Evolutionary conservation across 768 basidiomycete species (phyloP).

Genomic region (Leccinellum rugosiceps): DNA sequence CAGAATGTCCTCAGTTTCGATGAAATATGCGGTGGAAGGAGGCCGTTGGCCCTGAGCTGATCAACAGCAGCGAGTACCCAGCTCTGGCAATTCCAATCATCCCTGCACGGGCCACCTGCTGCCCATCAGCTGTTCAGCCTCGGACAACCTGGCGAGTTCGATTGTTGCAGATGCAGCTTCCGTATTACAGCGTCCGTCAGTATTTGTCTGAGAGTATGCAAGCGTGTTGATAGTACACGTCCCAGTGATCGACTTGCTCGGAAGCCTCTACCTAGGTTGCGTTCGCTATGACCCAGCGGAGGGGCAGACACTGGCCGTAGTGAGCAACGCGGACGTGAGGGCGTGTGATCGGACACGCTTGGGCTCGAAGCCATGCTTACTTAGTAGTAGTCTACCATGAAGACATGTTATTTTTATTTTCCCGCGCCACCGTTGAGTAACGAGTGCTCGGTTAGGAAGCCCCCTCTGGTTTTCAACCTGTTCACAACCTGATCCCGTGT

Average conservation of each 20-base stretch:
- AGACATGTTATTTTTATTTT: slow-evolving; percentile 23
- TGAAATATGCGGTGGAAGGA: slow-evolving; percentile 19
- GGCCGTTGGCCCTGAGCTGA: slow-evolving; percentile 15
- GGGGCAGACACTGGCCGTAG: slow-evolving; percentile 23
- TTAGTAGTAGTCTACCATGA: slow-evolving; percentile 31
- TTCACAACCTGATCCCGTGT: slow-evolving; percentile 17
- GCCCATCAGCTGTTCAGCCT: slow-evolving; percentile 19
- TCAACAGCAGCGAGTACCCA: slow-evolving; percentile 29
- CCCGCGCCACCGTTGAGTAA: slow-evolving; percentile 27
- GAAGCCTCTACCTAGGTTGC: slow-evolving; percentile 13
- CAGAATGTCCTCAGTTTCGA: slow-evolving; percentile 19
- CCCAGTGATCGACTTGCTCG: slow-evolving; percentile 29
- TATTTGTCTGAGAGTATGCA: slow-evolving; percentile 24
- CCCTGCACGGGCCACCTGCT: slow-evolving; percentile 23
- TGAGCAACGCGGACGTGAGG: slow-evolving; percentile 14
- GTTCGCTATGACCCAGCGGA: slow-evolving; percentile 24
- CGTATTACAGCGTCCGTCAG: slow-evolving; percentile 20
- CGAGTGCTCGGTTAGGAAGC: slow-evolving; percentile 14
- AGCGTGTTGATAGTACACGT: slow-evolving; percentile 30
- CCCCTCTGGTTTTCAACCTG: slow-evolving; percentile 22
- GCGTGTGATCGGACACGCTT: neutral
- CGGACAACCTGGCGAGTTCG: slow-evolving; percentile 6
- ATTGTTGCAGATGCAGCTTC: slow-evolving; percentile 27
- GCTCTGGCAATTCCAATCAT: slow-evolving; percentile 33
- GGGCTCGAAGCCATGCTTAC: slow-evolving; percentile 10